Evolutionary conservation across 441 rosid genomes (phyloP).

Genomic region (Aleurites moluccanus): DNA sequence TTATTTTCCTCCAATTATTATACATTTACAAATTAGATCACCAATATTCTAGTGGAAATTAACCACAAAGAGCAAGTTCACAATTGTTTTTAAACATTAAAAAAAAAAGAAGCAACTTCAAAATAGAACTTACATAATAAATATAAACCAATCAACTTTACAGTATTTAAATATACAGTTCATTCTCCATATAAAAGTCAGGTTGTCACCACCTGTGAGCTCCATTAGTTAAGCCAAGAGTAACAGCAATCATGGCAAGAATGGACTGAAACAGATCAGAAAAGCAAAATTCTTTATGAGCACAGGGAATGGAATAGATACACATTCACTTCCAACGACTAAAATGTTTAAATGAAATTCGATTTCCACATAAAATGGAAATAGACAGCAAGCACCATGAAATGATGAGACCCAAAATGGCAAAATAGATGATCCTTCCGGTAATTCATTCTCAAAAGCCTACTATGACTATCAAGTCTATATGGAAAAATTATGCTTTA

Average conservation of each 20-base stretch:
- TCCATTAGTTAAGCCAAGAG: conserved; percentile 56
- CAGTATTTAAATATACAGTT: conserved; percentile 17
- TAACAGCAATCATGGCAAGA: conserved; percentile 54
- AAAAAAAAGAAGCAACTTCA: not conserved
- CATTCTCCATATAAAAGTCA: not conserved
- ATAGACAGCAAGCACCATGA: too few relatives aligned
- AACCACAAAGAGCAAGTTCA: too few relatives aligned
- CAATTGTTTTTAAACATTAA: conserved; percentile 8
- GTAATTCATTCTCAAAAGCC: not conserved
- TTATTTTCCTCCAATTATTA: too few relatives aligned
- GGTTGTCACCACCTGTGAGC: conserved; percentile 44
- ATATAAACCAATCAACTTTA: not conserved
- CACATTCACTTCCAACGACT: not conserved
- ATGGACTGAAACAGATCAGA: conserved; percentile 41
- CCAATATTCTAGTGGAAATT: too few relatives aligned
- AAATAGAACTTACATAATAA: not conserved
- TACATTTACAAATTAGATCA: too few relatives aligned
- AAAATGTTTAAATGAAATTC: not conserved
- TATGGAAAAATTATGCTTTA: not conserved
- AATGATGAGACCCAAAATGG: not conserved
- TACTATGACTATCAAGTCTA: not conserved
- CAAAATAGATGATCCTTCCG: not conserved
- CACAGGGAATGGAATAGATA: not conserved
- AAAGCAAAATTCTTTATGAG: not conserved
- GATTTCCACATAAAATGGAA: not conserved